These are phyloP conservation scores for Thozetella sp. DNA, from an alignment of 495 filamentous ascomycete genomes.

Conservation along the genomic window DNA sequence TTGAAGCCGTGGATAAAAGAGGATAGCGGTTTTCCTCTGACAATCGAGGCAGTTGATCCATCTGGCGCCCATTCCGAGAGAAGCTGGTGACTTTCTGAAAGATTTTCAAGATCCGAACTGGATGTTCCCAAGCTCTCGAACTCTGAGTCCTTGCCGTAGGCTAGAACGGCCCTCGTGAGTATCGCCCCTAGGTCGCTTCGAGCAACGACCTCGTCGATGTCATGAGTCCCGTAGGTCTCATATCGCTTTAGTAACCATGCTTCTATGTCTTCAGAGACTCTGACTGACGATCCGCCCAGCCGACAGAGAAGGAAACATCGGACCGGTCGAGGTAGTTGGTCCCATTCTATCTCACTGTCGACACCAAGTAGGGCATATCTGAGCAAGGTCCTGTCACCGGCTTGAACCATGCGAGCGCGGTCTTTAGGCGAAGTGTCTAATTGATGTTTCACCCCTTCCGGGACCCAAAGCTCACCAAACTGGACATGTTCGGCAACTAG, in stretches of 20 bases:
- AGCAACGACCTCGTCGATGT: too few species aligned
- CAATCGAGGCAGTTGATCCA: slow-evolving; percentile 27
- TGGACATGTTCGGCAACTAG: neutral
- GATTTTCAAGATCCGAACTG: too few species aligned
- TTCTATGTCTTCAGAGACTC: neutral
- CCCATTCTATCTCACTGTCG: neutral
- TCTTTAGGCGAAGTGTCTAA: neutral
- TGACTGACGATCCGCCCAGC: neutral
- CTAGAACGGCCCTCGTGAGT: too few species aligned
- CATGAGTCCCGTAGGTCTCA: too few species aligned
- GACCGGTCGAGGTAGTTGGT: neutral
- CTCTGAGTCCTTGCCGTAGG: too few species aligned
- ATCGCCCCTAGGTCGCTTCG: too few species aligned
- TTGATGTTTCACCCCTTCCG: neutral
- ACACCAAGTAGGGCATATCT: neutral
- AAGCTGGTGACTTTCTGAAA: neutral
- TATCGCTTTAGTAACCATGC: too few species aligned
- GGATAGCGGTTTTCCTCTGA: too few species aligned
- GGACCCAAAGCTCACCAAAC: neutral
- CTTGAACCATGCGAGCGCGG: neutral
- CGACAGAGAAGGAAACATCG: neutral
- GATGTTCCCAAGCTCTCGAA: too few species aligned
- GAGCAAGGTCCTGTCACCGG: neutral
- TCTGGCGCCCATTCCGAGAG: slow-evolving; percentile 22
- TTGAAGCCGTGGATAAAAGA: slow-evolving; percentile 42